Evolutionary conservation across 768 basidiomycete genomes (phyloP), one percentile per base, ranked within the genome.

Genomic region (Psilocybe tampanensis): DNA sequence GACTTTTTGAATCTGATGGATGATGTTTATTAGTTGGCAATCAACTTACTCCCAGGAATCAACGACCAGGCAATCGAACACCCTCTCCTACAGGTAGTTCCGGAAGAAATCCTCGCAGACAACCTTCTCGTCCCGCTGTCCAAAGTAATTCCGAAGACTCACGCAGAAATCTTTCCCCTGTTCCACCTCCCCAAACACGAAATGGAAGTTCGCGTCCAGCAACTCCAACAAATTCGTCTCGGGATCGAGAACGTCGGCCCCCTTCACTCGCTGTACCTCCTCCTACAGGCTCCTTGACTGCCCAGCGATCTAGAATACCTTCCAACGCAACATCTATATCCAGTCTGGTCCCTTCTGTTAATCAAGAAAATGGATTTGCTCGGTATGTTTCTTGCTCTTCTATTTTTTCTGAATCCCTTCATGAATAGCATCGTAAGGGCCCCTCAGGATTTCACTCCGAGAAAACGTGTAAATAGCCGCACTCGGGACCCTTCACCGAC

Each of bases 301-400:
- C 69, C 12, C 68, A 73, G 19, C 68, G 67, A 42, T 55, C 61
- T 22, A 74, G 80, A 47, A 74, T 76, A 13, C 82, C 81, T 9
- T 80, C 80, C 9, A 77, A 81, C 58, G 75, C 76, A 18, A 72
- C 76, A 23, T 74, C 77, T 8, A 71, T 76, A 22, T 70, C 72
- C 8, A 70, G 70, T 55, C 75, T 70, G 33, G 55, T 66, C 50
- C 58, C 70, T 4, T 62, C 76, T 29, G 41, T 64, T 18, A 68
- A 63, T 54, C 47, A 60, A 32, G 68, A 70, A 50, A 19, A 54
- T 21, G 43, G 52, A 24, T 52, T 66, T 47, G 58, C 62, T 24
- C 66, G 60, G 56, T 66, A 54, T 24, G 59, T 60, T 19, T 43
- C 21, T 36, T 24, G 59, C 59, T 19, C 39, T 24, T 36, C 36